phyloP scores from a whole-genome alignment of 2,329 filamentous ascomycete genomes.

The Aspergillus fumigatiaffinis region DNA sequence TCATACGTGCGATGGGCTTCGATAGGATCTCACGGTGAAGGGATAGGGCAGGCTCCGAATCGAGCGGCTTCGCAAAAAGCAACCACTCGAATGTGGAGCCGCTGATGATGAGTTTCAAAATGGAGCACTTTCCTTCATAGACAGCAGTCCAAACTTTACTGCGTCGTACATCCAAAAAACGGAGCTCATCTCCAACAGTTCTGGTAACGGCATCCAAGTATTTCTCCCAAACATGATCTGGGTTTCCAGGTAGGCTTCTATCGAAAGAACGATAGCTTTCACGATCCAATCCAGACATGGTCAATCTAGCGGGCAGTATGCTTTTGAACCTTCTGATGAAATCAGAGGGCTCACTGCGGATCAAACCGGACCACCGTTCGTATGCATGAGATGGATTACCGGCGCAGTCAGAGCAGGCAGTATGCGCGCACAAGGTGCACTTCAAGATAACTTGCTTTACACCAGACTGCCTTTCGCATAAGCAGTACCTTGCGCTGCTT shows the following conservation, averaged over 20 bases:
- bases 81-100: constrained; percentile 41
- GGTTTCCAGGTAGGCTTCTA: constrained; percentile 10
- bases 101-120: constrained; percentile 25
- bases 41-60: constrained; percentile 36
- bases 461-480: constrained; percentile 51
- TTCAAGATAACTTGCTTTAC: constrained; percentile 40
- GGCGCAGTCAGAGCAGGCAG: constrained; percentile 51
- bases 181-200: constrained; percentile 24
- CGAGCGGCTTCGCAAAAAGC: constrained; percentile 45
- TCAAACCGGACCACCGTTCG: constrained; percentile 14
- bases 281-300: constrained; percentile 26
- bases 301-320: constrained; percentile 41
- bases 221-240: constrained; percentile 25
- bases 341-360: constrained; percentile 36
- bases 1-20: constrained; percentile 48
- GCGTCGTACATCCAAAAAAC: constrained; percentile 28
- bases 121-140: constrained; percentile 24
- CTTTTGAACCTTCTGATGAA: constrained; percentile 45
- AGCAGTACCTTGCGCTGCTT: constrained; percentile 49
- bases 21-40: constrained; percentile 40
- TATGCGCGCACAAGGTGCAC: constrained; percentile 53
- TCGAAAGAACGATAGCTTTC: constrained; percentile 20
- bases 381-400: constrained; percentile 53
- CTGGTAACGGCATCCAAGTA: constrained; percentile 30
- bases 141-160: constrained; percentile 28